Percentiles rank a stretch among this genome's conserved stretches.
phyloP scores from a whole-genome alignment of 2,329 filamentous ascomycete genomes.

The Microcyclosporella mali region DNA sequence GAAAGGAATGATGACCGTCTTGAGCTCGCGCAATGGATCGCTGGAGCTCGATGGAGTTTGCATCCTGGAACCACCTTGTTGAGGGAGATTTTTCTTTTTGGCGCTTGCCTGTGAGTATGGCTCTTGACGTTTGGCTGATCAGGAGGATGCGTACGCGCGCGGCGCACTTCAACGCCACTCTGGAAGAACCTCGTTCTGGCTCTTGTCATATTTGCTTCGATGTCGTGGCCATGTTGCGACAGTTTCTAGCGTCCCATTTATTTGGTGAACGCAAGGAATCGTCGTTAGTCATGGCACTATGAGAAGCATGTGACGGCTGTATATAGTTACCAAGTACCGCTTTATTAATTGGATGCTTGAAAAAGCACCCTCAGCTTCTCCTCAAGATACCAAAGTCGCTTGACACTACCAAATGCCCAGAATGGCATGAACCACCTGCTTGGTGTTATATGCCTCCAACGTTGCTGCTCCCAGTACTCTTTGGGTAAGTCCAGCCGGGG shows the following conservation, averaged over 20 bases:
- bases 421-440: too few species aligned
- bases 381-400: too few species aligned
- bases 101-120: constrained; percentile 1
- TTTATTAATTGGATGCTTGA: too few species aligned
- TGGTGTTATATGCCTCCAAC: too few species aligned
- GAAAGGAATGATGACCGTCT: constrained; percentile 29
- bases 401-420: too few species aligned
- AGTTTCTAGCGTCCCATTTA: constrained; percentile 12
- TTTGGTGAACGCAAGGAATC: constrained; percentile 9
- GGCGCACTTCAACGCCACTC: constrained; percentile 18
- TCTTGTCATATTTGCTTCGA: not conserved
- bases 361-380: too few species aligned
- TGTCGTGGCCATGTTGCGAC: not conserved
- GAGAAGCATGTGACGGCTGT: too few species aligned
- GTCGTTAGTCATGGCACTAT: too few species aligned
- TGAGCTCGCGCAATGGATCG: constrained; percentile 24
- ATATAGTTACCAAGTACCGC: too few species aligned
- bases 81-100: not conserved
- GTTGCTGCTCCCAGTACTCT: too few species aligned
- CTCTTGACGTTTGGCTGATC: not conserved
- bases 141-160: constrained; percentile 5
- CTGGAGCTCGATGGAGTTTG: constrained; percentile 28
- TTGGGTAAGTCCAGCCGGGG: too few species aligned
- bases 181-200: constrained; percentile 5
- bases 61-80: constrained; percentile 4